A percentile compares a stretch with the other conserved stretches of the same genome.
Conservation (phyloP, 139 green algal species). For the Cymbomonas tetramitiformis region DNA sequence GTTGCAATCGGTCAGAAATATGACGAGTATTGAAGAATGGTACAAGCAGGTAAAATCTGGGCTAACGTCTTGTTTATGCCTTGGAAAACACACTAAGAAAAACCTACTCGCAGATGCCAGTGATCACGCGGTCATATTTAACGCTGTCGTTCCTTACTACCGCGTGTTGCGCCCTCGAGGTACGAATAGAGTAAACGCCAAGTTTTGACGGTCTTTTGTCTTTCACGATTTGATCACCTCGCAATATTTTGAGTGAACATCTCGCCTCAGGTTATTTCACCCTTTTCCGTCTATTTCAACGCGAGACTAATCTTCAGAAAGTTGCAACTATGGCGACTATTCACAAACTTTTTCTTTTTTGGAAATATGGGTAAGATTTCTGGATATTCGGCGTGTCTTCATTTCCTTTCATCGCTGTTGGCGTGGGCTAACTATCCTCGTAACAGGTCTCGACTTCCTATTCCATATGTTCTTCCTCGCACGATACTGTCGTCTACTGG, state of each 20-base stretch:
- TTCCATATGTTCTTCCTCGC: conserved; percentile 99
- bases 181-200: too few relatives aligned
- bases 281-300: conserved; percentile 96
- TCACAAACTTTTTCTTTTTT: conserved; percentile 98
- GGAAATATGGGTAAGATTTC: conserved; percentile 58
- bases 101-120: conserved; percentile 79
- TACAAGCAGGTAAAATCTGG: too few relatives aligned
- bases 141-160: conserved; percentile 78
- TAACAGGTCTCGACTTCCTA: conserved; percentile 96
- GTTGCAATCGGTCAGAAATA: too few relatives aligned
- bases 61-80: too few relatives aligned
- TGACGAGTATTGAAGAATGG: too few relatives aligned
- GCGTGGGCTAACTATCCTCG: too few relatives aligned
- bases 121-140: conserved; percentile 85
- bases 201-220: conserved; percentile 9
- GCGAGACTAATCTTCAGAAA: conserved; percentile 70
- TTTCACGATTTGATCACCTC: background rate
- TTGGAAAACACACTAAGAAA: too few relatives aligned
- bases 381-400: background rate
- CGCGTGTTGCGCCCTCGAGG: background rate
- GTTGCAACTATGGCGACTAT: conserved; percentile 75
- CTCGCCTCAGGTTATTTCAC: conserved; percentile 89
- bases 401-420: conserved; percentile 3
- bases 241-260: conserved; percentile 1
- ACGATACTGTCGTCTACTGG: conserved; percentile 86